Conservation (phyloP, 1,284 basidiomycete species). For the Puccinia polysora region DNA sequence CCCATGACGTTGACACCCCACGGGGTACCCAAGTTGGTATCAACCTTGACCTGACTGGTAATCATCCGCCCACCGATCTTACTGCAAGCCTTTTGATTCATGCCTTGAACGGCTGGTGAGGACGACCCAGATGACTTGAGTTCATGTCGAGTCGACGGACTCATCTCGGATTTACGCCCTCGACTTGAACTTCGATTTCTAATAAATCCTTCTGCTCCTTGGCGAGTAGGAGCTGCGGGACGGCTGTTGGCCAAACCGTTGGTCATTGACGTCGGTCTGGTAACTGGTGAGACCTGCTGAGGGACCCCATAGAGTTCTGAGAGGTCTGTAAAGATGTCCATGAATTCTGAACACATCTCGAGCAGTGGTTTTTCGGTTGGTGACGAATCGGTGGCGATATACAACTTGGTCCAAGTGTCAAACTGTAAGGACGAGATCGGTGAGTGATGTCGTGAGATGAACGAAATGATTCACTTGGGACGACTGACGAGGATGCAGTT, state of each 20-base stretch:
- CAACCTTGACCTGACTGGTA: constrained; percentile 32
- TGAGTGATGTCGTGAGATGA: not conserved
- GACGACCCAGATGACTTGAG: too few relatives aligned
- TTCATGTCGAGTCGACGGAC: constrained; percentile 23
- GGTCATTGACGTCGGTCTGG: constrained; percentile 20
- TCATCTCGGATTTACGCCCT: constrained; percentile 12
- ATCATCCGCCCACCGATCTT: constrained; percentile 7
- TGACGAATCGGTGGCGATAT: constrained; percentile 84
- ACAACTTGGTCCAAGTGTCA: constrained; percentile 77
- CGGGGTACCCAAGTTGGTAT: constrained; percentile 21
- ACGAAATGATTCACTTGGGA: not conserved
- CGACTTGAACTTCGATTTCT: constrained; percentile 23
- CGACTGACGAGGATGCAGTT: constrained; percentile 9
- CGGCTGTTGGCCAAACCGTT: not conserved
- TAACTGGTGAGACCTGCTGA: constrained; percentile 34
- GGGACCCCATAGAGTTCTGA: constrained; percentile 63
- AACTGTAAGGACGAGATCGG: constrained; percentile 76
- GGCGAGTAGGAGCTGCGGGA: not conserved
- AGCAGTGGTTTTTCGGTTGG: constrained; percentile 84
- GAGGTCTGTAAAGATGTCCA: constrained; percentile 80
- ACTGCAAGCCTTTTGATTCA: not conserved
- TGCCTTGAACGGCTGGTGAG: not conserved
- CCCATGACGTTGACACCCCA: not conserved
- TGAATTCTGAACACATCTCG: constrained; percentile 82
- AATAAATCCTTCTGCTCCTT: not conserved